Conservation (phyloP, 352 stramenopile genomes). For the Phytophthora parvispora region DNA sequence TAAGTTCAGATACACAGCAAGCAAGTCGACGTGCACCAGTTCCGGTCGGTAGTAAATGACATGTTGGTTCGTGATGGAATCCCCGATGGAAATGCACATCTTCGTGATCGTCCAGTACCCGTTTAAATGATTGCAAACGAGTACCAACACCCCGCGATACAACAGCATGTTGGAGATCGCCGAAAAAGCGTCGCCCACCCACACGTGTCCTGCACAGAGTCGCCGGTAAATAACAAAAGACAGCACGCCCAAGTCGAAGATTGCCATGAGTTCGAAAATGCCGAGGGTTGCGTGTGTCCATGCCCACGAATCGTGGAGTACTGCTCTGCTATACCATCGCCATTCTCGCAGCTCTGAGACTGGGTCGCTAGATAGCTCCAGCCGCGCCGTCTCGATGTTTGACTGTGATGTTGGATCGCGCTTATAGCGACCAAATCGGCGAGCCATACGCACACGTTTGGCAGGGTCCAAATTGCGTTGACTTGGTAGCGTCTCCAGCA, state of each 20-base stretch:
- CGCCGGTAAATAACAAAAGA: conserved; percentile 44
- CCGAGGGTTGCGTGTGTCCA: conserved; percentile 51
- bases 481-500: conserved; percentile 14
- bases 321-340: conserved; percentile 35
- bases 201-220: conserved; percentile 35
- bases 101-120: conserved; percentile 48
- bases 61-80: conserved; percentile 24
- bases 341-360: conserved; percentile 28
- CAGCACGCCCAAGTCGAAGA: conserved; percentile 40
- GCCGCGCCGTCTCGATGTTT: conserved; percentile 46
- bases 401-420: conserved; percentile 40
- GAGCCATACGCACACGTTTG: conserved; percentile 36
- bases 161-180: conserved; percentile 44
- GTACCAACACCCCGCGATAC: conserved; percentile 38
- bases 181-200: conserved; percentile 53
- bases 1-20: conserved; percentile 43
- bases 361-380: conserved; percentile 31
- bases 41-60: conserved; percentile 39
- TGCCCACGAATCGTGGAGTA: conserved; percentile 56
- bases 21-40: conserved; percentile 40
- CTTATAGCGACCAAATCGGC: conserved; percentile 47
- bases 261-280: conserved; percentile 33
- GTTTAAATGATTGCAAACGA: conserved; percentile 47
- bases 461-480: conserved; percentile 17
- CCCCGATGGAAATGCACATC: conserved; percentile 27